A percentile compares a stretch with the other conserved stretches of the same genome.
These are phyloP conservation scores for Chlorella ohadii DNA, from an alignment of 139 green algal species.

Conservation along the genomic window DNA sequence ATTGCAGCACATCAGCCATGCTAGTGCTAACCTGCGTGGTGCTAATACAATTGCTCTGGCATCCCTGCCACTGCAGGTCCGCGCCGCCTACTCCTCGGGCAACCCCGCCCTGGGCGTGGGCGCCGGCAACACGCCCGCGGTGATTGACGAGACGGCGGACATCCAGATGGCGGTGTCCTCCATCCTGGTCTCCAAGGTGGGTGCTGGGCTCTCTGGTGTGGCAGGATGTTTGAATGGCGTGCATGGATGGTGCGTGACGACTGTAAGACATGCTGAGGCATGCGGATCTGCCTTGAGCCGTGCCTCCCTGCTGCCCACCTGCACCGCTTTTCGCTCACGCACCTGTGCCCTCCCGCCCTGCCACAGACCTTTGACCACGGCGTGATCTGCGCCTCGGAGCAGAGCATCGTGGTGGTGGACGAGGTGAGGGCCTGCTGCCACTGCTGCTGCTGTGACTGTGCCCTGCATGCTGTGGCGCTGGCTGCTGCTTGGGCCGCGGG, in stretches of 20 bases:
- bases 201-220: too few relatives aligned
- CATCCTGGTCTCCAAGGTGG: constrained; percentile 58
- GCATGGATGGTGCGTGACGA: too few relatives aligned
- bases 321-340: not conserved
- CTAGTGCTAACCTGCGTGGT: too few relatives aligned
- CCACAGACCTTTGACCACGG: constrained; percentile 71
- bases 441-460: too few relatives aligned
- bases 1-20: too few relatives aligned
- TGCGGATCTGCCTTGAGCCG: not conserved
- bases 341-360: not conserved
- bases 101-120: constrained; percentile 75
- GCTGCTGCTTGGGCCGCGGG: too few relatives aligned
- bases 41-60: too few relatives aligned
- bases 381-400: constrained; percentile 76
- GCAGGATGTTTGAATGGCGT: too few relatives aligned
- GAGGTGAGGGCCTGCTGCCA: too few relatives aligned
- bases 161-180: constrained; percentile 51
- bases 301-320: not conserved
- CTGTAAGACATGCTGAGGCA: too few relatives aligned
- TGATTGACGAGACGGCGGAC: constrained; percentile 73
- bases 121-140: constrained; percentile 68
- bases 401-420: constrained; percentile 66
- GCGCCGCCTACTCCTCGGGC: constrained; percentile 70
- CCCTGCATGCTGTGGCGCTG: too few relatives aligned
- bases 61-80: too few relatives aligned